phyloP scores from a whole-genome alignment of 345 rosid genomes.

The Ricinus communis region DNA sequence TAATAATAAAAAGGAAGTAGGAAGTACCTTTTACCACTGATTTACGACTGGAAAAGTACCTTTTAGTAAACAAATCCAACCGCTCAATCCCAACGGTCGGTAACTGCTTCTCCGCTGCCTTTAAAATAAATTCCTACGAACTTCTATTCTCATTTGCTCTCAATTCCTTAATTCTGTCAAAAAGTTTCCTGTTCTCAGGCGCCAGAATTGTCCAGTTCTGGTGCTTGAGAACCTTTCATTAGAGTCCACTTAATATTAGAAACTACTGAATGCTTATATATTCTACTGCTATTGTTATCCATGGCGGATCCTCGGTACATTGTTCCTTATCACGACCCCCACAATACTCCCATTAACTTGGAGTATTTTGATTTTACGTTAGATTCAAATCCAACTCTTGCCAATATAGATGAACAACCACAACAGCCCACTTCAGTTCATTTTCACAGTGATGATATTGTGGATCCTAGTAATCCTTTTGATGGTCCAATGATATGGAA shows the following conservation, averaged over 20 bases:
- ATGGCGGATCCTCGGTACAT: constrained; percentile 38
- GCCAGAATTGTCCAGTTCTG: constrained; percentile 23
- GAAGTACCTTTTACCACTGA: no score
- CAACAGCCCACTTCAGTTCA: not conserved
- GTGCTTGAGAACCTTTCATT: constrained; percentile 14
- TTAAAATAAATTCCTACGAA: not conserved
- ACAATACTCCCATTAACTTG: constrained; percentile 12
- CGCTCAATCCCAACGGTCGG: constrained; percentile 28
- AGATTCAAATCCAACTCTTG: constrained; percentile 17
- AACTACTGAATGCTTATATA: not conserved
- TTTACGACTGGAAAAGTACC: no score
- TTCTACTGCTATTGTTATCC: not conserved
- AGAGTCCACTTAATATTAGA: constrained; percentile 8
- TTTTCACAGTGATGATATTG: not conserved
- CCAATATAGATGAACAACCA: constrained; percentile 7
- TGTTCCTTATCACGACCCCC: constrained; percentile 38
- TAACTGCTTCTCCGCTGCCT: constrained; percentile 38
- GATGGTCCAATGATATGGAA: constrained; percentile 34
- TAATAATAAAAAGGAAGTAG: no score
- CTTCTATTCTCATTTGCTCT: not conserved
- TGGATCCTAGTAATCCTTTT: constrained; percentile 15
- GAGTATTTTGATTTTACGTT: constrained; percentile 22
- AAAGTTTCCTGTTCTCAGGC: constrained; percentile 23
- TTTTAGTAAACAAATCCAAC: no score
- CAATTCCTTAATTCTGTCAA: not conserved